Percentiles rank a stretch among this genome's conserved stretches.
Evolutionary conservation across 2,329 filamentous ascomycete genomes (phyloP).

Genomic region (Chaetothyriales sp.): DNA sequence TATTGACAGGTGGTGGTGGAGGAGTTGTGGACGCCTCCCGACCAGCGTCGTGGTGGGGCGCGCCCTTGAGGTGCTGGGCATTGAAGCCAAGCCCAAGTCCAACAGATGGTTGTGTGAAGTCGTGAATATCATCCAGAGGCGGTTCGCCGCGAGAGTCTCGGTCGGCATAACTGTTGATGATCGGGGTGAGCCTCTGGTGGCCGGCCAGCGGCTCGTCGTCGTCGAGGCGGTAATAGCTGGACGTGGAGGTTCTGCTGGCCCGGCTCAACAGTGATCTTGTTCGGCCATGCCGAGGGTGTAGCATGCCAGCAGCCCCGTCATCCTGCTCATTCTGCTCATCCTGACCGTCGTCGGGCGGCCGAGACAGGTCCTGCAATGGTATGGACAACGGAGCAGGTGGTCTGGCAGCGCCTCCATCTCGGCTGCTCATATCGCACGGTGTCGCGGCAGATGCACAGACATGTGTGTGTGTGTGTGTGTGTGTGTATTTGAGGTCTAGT

Average conservation of each 20-base stretch:
- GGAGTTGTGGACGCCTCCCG: too few species aligned
- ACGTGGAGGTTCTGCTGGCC: constrained; percentile 24
- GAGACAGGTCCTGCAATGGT: constrained; percentile 50
- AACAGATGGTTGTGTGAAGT: constrained; percentile 30
- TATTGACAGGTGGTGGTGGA: constrained; percentile 24
- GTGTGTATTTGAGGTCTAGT: neutral
- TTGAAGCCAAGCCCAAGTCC: constrained; percentile 30
- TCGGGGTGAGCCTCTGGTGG: neutral
- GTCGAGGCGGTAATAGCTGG: constrained; percentile 14
- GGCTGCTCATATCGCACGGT: neutral
- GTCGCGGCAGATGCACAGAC: neutral
- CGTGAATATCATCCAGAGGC: constrained; percentile 25
- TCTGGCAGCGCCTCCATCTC: neutral
- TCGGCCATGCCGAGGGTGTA: constrained; percentile 21
- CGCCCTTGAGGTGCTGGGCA: too few species aligned
- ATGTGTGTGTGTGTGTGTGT: too few species aligned
- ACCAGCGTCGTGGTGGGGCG: too few species aligned
- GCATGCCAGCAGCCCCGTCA: constrained; percentile 18
- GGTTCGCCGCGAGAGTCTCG: constrained; percentile 18
- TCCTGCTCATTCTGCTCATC: constrained; percentile 18
- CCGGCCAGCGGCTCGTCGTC: constrained; percentile 9
- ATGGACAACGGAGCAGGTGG: constrained; percentile 39
- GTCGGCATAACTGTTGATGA: neutral
- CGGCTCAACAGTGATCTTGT: constrained; percentile 32
- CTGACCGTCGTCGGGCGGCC: constrained; percentile 21